Conservation (phyloP, 1,139 yeast species). For the Nakaseomyces uthaithaninus region DNA sequence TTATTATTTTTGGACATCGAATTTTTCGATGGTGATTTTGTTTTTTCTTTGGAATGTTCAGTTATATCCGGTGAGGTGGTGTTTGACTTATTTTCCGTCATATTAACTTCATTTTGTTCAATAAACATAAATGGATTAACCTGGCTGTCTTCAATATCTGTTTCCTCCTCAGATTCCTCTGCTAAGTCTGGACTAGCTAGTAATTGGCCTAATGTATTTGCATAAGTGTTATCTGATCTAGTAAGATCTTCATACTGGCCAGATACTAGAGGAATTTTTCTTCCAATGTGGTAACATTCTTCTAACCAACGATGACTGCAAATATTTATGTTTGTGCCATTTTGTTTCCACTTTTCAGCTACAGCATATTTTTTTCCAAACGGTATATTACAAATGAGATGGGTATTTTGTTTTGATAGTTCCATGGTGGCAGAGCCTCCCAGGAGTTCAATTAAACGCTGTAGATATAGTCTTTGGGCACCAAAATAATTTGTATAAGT, state of each 20-base stretch:
- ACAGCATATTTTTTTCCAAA: slow-evolving; percentile 69
- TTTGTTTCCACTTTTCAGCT: slow-evolving; percentile 54
- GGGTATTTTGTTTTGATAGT: slow-evolving; percentile 59
- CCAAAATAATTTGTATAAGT: slow-evolving; percentile 80
- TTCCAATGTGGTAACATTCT: slow-evolving; percentile 37
- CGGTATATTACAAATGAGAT: slow-evolving; percentile 59
- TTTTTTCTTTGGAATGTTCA: too few species aligned
- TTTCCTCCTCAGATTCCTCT: slow-evolving; percentile 1
- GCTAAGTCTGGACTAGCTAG: neutral
- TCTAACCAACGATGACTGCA: slow-evolving; percentile 87
- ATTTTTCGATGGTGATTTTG: too few species aligned
- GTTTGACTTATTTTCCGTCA: neutral
- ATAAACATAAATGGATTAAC: neutral
- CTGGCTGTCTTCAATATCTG: slow-evolving; percentile 6
- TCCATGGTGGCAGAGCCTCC: slow-evolving; percentile 77
- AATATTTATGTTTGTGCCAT: slow-evolving; percentile 32
- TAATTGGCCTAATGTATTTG: slow-evolving; percentile 10
- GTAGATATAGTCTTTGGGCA: slow-evolving; percentile 66
- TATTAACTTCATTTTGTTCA: neutral
- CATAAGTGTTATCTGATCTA: slow-evolving; percentile 6
- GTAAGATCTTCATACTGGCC: slow-evolving; percentile 9
- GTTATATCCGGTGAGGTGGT: neutral
- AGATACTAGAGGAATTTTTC: slow-evolving; percentile 13
- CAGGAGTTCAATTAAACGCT: slow-evolving; percentile 51
- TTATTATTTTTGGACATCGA: too few species aligned